Conservation (phyloP, 331 rosid genomes). For the Telfairia occidentalis region DNA sequence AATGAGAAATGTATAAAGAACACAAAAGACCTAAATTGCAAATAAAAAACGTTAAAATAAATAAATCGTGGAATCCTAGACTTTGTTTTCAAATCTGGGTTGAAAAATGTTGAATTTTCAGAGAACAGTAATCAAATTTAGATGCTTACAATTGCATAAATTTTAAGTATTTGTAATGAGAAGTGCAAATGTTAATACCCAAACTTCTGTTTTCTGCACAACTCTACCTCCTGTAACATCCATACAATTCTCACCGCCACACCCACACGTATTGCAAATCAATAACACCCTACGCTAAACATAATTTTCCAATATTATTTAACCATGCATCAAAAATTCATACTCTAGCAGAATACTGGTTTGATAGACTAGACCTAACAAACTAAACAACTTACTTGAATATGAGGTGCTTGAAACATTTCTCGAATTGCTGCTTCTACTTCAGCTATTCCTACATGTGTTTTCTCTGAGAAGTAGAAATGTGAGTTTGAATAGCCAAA, state of each 20-base stretch:
- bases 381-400: slow-evolving; percentile 48
- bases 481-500: background rate
- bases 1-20: background rate
- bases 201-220: background rate
- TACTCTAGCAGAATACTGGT: background rate
- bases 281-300: background rate
- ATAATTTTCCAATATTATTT: background rate
- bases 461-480: slow-evolving; percentile 33
- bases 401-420: slow-evolving; percentile 98
- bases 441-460: slow-evolving; percentile 57
- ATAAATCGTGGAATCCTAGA: background rate
- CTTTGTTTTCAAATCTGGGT: background rate
- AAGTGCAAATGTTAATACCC: background rate
- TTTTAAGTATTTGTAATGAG: background rate
- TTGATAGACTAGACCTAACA: background rate
- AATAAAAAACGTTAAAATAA: background rate
- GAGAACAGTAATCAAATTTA: background rate
- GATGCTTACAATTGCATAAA: background rate
- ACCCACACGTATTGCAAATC: background rate
- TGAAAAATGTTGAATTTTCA: background rate
- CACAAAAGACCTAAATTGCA: background rate
- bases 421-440: slow-evolving; percentile 90
- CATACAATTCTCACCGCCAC: background rate
- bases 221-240: background rate
- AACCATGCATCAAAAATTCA: background rate